Conservation (phyloP, 257 asterid species). For the Lycium barbarum region DNA sequence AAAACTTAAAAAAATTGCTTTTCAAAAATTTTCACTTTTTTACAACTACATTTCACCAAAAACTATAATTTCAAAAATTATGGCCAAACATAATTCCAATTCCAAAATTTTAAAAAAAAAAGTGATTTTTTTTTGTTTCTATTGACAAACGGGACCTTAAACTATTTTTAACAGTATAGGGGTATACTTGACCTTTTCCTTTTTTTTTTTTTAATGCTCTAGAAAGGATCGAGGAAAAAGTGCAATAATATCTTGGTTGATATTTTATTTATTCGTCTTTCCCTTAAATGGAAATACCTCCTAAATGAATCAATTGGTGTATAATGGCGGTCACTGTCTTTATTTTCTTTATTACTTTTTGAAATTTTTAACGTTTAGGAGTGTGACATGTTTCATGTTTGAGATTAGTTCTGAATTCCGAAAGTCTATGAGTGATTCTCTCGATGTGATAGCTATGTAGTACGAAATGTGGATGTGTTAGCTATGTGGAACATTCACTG, state of each 20-base stretch:
- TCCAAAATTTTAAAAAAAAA: too few relatives aligned
- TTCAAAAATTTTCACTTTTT: too few relatives aligned
- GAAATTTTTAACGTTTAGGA: background rate
- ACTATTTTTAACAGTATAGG: too few relatives aligned
- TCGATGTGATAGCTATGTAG: background rate
- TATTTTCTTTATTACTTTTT: background rate
- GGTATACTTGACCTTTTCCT: too few relatives aligned
- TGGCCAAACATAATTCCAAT: too few relatives aligned
- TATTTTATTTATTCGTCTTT: background rate
- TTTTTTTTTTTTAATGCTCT: background rate
- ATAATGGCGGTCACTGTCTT: background rate
- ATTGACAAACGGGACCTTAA: too few relatives aligned
- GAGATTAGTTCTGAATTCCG: background rate
- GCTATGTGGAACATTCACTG: background rate
- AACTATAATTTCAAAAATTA: too few relatives aligned
- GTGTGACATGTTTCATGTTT: background rate
- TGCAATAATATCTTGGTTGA: background rate
- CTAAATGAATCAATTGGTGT: background rate
- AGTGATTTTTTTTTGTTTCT: too few relatives aligned
- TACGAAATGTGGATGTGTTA: background rate
- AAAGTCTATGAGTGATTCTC: background rate
- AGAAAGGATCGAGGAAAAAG: background rate
- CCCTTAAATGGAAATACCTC: background rate
- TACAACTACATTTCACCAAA: too few relatives aligned
- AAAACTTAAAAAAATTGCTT: too few relatives aligned